phyloP scores from a whole-genome alignment of 176 grass and related monocot species.

The Avena eriantha region DNA sequence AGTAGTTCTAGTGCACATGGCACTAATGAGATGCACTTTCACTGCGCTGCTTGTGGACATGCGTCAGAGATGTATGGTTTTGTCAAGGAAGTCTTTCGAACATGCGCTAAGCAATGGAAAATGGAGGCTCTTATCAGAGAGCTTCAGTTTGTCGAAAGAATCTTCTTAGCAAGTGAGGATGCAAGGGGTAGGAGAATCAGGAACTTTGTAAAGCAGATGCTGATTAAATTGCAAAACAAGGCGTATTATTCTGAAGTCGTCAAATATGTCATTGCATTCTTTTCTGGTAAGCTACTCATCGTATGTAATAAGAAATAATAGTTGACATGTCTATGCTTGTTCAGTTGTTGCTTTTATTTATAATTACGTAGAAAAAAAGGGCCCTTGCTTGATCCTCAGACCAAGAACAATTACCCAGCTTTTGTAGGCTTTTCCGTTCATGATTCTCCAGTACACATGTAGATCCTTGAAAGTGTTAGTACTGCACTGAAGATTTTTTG shows the following conservation, averaged over 20 bases:
- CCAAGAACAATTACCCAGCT: neutral
- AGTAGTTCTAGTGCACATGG: constrained; percentile 47
- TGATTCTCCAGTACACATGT: neutral
- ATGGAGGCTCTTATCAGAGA: constrained; percentile 71
- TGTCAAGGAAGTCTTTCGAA: constrained; percentile 91
- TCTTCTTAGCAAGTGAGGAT: constrained; percentile 81
- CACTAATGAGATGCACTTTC: constrained; percentile 69
- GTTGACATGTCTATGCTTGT: constrained; percentile 23
- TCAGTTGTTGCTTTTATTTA: constrained; percentile 23
- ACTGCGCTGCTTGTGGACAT: constrained; percentile 81
- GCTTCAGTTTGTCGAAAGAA: constrained; percentile 74
- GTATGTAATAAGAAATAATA: constrained; percentile 27
- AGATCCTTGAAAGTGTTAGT: neutral
- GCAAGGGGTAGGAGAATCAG: constrained; percentile 65
- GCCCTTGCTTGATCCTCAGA: constrained; percentile 10
- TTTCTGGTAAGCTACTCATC: constrained; percentile 73
- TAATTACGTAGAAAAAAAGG: constrained; percentile 32
- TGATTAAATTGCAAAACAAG: constrained; percentile 67
- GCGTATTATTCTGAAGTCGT: constrained; percentile 67
- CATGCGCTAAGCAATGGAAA: constrained; percentile 82
- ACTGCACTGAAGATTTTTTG: neutral
- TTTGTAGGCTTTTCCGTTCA: constrained; percentile 30
- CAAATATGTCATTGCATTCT: constrained; percentile 71
- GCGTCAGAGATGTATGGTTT: constrained; percentile 98
- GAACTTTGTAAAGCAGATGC: constrained; percentile 68